These are phyloP conservation scores for Cyclocybe aegerita DNA, from an alignment of 768 basidiomycete species.

Conservation along the genomic window DNA sequence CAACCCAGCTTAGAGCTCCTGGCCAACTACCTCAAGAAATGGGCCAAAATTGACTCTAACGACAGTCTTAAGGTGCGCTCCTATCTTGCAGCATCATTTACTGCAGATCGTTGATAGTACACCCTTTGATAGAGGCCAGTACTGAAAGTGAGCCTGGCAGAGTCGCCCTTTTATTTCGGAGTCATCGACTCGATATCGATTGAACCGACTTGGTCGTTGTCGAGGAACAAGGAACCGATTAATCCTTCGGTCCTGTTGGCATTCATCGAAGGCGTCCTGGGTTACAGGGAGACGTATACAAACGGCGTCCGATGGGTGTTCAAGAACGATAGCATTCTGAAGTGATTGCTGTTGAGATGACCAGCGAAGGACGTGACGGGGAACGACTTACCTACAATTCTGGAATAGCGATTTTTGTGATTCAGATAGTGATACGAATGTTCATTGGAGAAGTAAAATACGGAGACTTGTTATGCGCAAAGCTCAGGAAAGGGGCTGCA, in stretches of 20 bases:
- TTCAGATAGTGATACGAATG: too few relatives aligned
- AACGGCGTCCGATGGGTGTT: conserved; percentile 29
- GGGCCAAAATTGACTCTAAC: conserved; percentile 29
- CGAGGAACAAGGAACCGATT: conserved; percentile 11
- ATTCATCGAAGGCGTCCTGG: conserved; percentile 38
- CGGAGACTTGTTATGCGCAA: too few relatives aligned
- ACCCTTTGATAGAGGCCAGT: conserved; percentile 24
- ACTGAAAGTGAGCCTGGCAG: conserved; percentile 30
- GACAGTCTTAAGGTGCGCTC: conserved; percentile 27
- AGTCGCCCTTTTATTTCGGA: conserved; percentile 33
- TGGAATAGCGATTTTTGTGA: too few relatives aligned
- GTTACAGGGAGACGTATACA: conserved; percentile 34
- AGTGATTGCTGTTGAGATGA: neutral
- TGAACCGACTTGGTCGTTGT: conserved; percentile 23
- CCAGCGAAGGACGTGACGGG: too few relatives aligned
- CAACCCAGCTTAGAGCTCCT: conserved; percentile 35
- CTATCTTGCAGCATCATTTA: neutral
- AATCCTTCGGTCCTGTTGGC: conserved; percentile 36
- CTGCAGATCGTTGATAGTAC: neutral
- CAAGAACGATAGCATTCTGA: conserved; percentile 23
- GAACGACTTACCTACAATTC: too few relatives aligned
- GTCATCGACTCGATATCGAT: conserved; percentile 32
- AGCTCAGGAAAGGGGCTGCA: too few relatives aligned
- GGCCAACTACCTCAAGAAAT: conserved; percentile 34
- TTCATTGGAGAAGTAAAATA: too few relatives aligned